phyloP scores from a whole-genome alignment of 1,284 basidiomycete genomes.

The Agaricales sp. region DNA sequence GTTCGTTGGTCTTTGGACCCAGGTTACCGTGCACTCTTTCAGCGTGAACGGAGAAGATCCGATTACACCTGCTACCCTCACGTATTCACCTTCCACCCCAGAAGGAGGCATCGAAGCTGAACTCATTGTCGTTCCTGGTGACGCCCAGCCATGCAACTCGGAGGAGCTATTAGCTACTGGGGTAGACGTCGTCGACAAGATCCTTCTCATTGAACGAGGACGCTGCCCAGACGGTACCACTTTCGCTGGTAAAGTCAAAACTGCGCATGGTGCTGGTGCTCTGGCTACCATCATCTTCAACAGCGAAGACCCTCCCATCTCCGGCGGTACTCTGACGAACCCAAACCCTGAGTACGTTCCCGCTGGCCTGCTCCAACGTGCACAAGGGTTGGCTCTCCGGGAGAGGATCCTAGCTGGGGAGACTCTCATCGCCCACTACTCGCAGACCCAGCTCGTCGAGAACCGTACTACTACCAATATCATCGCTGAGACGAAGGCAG shows the following conservation, averaged over 20 bases:
- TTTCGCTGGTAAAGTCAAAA: constrained; percentile 2
- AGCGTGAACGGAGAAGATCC: constrained; percentile 3
- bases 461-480: constrained; percentile 1
- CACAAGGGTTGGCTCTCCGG: constrained; percentile 2
- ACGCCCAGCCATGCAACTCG: constrained; percentile 5
- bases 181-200: constrained; percentile 7
- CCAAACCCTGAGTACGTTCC: constrained; percentile 3
- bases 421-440: not conserved
- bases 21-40: constrained; percentile 4
- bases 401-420: constrained; percentile 2
- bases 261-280: constrained; percentile 2
- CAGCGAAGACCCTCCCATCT: not conserved
- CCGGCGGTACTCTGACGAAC: not conserved
- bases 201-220: constrained; percentile 1
- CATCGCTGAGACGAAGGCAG: constrained; percentile 2
- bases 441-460: constrained; percentile 2
- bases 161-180: constrained; percentile 7
- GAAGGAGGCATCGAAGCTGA: constrained; percentile 7
- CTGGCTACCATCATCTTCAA: constrained; percentile 1
- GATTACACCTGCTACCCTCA: constrained; percentile 2
- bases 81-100: constrained; percentile 9
- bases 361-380: constrained; percentile 5
- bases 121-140: constrained; percentile 5
- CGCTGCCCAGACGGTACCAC: constrained; percentile 1
- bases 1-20: constrained; percentile 5